These are phyloP conservation scores for Achaetomium macrosporum DNA, from an alignment of 2,329 filamentous ascomycete species.

Conservation along the genomic window DNA sequence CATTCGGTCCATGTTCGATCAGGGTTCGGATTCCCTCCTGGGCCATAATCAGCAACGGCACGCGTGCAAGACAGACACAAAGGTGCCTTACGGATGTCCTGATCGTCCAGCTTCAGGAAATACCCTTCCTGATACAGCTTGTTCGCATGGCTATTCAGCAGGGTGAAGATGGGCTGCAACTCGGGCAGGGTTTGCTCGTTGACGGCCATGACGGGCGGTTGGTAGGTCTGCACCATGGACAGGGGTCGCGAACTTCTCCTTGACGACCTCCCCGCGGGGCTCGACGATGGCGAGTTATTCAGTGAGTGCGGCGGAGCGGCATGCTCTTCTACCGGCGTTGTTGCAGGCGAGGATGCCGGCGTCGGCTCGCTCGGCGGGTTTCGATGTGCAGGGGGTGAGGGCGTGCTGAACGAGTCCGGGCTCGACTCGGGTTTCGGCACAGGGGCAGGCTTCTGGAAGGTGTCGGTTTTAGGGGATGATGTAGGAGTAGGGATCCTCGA, in stretches of 20 bases:
- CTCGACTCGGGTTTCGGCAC: constrained; percentile 26
- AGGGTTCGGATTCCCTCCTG: constrained; percentile 78
- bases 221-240: constrained; percentile 82
- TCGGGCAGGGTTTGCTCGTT: constrained; percentile 83
- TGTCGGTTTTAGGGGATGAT: constrained; percentile 39
- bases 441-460: constrained; percentile 19
- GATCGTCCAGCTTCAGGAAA: constrained; percentile 92
- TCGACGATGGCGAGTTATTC: constrained; percentile 36
- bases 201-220: constrained; percentile 80
- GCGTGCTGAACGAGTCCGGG: constrained; percentile 24
- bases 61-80: constrained; percentile 11
- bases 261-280: constrained; percentile 33
- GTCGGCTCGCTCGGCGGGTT: constrained; percentile 17
- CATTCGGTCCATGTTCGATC: constrained; percentile 94
- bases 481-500: constrained; percentile 40
- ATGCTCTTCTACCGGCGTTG: constrained; percentile 34
- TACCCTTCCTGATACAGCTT: constrained; percentile 98
- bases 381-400: constrained; percentile 16
- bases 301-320: constrained; percentile 31
- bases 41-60: constrained; percentile 23
- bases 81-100: constrained; percentile 69
- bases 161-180: constrained; percentile 87
- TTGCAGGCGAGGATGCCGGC: constrained; percentile 24
- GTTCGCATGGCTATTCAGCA: constrained; percentile 89
- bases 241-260: constrained; percentile 61